Evolutionary conservation across 352 stramenopile genomes (phyloP), one percentile per base, ranked within the genome.

Genomic region (Thalassiosira pacifica): DNA sequence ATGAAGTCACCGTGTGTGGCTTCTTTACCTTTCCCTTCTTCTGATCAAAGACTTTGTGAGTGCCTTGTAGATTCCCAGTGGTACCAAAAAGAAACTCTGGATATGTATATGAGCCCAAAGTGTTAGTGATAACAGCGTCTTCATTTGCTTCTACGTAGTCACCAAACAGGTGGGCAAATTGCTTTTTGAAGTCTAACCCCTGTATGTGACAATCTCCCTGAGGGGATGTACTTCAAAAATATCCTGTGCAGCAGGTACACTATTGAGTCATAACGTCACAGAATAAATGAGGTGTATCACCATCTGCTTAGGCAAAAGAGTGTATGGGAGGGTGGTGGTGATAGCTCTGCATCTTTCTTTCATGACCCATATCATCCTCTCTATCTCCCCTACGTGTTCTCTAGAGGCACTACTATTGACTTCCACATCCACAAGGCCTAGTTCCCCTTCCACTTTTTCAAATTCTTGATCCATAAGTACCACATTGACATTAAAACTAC

Each of bases 111-210:
- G 71, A 18, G 26, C 42, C 8, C 60, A 81, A 78, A 24, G 37
- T 76, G 63, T 87, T 87, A 6, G 52, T 67, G 10, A 57, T 53
- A 57, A 81, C 37, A 27, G 77, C 63, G 64, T 86, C 66, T 9
- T 90, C 71, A 66, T 91, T 79, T 16, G 77, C 84, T 37, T 93
- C 75, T 6, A 84, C 74, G 76, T 93, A 91, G 27, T 40, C 22
- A 3, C 88, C 79, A 72, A 85, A 90, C 64, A 79, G 24, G 19
- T 81, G 19, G 2, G 40, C 22, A 34, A 67, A 85, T 61, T 92
- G 87, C 64, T 76, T 74, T 13, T 66, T 53, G 34, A 71, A 85
- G 34, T 84, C 57, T 1, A 92, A 29, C 6, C 76, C 19, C 8
- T 19, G 2, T 76, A 63, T 6, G 70, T 79, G 0, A 92, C 52